phyloP scores from a whole-genome alignment of 2,329 filamentous ascomycete species.

The Penicillium sp. region DNA sequence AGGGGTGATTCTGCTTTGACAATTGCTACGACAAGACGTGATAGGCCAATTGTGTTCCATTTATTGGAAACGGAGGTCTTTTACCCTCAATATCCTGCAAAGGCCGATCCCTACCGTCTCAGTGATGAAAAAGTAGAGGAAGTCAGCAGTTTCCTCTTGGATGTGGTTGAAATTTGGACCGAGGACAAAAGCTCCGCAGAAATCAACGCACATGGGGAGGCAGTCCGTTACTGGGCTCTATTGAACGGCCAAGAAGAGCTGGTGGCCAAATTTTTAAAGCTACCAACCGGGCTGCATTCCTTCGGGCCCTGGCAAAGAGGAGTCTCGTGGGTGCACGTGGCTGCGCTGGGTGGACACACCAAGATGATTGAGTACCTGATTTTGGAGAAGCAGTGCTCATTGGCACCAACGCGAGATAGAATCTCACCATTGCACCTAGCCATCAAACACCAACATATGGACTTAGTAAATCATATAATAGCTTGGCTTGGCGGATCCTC shows the following conservation, averaged over 20 bases:
- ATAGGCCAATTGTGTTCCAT: background rate
- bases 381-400: background rate
- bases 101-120: background rate
- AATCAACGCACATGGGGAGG: background rate
- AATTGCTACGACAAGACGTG: background rate
- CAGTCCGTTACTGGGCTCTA: background rate
- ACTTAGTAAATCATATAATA: background rate
- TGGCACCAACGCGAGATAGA: background rate
- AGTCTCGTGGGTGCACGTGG: constrained; percentile 7
- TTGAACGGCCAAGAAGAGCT: background rate
- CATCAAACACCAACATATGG: background rate
- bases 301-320: background rate
- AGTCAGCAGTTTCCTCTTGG: background rate
- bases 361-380: background rate
- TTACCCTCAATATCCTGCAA: background rate
- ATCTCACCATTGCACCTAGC: constrained; percentile 4
- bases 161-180: background rate
- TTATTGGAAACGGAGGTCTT: background rate
- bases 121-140: background rate
- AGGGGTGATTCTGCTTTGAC: background rate
- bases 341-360: constrained; percentile 1
- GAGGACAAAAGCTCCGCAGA: too few species aligned
- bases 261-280: background rate
- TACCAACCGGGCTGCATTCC: background rate
- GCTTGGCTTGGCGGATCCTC: background rate